Evolutionary conservation across 2,329 filamentous ascomycete species (phyloP), one percentile per base, ranked within the genome.

Genomic region (Apiospora koreana): DNA sequence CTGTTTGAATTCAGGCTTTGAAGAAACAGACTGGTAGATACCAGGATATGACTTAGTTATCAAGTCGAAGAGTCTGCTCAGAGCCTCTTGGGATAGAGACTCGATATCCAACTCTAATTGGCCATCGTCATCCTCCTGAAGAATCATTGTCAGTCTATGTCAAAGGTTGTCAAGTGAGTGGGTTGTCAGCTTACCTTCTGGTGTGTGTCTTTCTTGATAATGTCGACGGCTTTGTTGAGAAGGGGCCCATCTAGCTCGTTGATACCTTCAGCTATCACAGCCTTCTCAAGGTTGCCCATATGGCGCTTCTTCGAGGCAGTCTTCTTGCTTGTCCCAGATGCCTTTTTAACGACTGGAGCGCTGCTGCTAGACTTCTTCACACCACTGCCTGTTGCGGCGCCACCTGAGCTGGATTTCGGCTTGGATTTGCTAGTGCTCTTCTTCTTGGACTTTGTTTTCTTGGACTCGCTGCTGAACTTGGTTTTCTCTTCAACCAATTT

Each of bases 201-300:
- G 83, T 84, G 93, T 81, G 83, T 97, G 74, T 97, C 95, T 74
- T 89, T 90, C 80, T 97, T 94, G 78, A 99, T 98, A 72, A 98
- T 95, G 71, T 92, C 90, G 42, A 98, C 93, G 0, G 95, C 94
- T 74, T 90, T 89, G 67, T 91, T 88, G 77, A 97, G 92, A 74
- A 94, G 91, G n/a, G 86, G 85, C 67, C 92, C 92, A 23, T 94
- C 91, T 70, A 98, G 89, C 72, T 91, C 91, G 76, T 92, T 93
- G 73, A 97, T 96, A 18, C 93, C 93, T 71, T 92, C 91, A 1
- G 94, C 95, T 70, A 99, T 97, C 74, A 95, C 89, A 70, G 96
- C 94, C 85, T 98, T 98, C 82, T 99, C 94, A 3, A 92, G 86
- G 71, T 89, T 91, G 62, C 94, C 89, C 77, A 93, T 88, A 69